Evolutionary conservation across 2,329 filamentous ascomycete genomes (phyloP).

Genomic region (Ustilaginoidea virens): DNA sequence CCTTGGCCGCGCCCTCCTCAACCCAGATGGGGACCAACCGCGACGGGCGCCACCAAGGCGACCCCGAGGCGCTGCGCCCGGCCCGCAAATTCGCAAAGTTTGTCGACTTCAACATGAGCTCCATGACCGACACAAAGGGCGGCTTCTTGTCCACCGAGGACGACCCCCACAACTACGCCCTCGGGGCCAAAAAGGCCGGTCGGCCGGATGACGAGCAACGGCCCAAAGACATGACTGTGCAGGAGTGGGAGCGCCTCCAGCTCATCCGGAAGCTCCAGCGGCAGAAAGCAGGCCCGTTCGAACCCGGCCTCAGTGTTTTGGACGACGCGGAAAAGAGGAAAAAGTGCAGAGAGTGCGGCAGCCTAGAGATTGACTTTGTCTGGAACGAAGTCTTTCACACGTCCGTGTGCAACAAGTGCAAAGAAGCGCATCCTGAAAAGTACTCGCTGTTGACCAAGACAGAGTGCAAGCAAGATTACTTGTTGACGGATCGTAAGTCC

Average conservation of each 20-base stretch:
- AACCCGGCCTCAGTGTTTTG: conserved; percentile 71
- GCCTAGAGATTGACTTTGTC: conserved; percentile 81
- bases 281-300: conserved; percentile 67
- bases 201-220: conserved; percentile 35
- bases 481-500: conserved; percentile 71
- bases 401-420: conserved; percentile 67
- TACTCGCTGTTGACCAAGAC: conserved; percentile 95
- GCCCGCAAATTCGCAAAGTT: conserved; percentile 84
- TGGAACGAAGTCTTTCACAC: conserved; percentile 77
- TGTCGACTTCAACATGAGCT: conserved; percentile 94
- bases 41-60: conserved; percentile 42
- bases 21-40: conserved; percentile 43
- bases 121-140: conserved; percentile 96
- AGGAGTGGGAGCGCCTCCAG: conserved; percentile 81
- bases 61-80: conserved; percentile 46
- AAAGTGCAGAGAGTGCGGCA: conserved; percentile 70
- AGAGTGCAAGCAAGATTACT: conserved; percentile 87
- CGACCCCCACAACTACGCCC: conserved; percentile 74
- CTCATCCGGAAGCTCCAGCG: conserved; percentile 56
- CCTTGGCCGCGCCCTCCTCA: conserved; percentile 15
- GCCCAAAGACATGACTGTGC: conserved; percentile 75
- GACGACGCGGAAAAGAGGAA: conserved; percentile 48
- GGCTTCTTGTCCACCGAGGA: conserved; percentile 86
- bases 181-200: conserved; percentile 28
- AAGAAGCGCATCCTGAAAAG: conserved; percentile 79